A percentile compares a stretch with the other conserved stretches of the same genome.
Evolutionary conservation across 2,329 filamentous ascomycete species (phyloP).

Genomic region (Sarocladiaceae sp.): DNA sequence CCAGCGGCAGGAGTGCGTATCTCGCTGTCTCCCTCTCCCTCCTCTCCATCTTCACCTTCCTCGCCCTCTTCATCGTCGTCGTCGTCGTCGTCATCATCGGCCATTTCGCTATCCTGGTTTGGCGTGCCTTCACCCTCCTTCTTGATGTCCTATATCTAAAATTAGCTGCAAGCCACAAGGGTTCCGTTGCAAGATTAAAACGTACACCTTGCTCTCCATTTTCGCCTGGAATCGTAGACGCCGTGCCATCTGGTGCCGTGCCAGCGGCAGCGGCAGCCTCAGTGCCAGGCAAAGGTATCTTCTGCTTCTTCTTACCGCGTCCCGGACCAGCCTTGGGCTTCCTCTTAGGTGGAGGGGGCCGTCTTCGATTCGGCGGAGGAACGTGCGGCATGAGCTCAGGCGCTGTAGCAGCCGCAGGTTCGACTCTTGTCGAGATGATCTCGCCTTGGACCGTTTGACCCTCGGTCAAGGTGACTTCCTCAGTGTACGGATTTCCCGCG

Average conservation of each 20-base stretch:
- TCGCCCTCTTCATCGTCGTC: slow-evolving; percentile 41
- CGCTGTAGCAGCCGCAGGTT: slow-evolving; percentile 49
- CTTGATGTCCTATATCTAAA: slow-evolving; percentile 6
- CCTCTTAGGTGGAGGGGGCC: slow-evolving; percentile 70
- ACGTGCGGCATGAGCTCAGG: slow-evolving; percentile 26
- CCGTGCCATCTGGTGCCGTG: slow-evolving; percentile 29
- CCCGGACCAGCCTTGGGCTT: slow-evolving; percentile 72
- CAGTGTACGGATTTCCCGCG: slow-evolving; percentile 73
- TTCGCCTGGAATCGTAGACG: slow-evolving; percentile 32
- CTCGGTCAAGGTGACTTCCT: slow-evolving; percentile 75
- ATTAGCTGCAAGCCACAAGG: not conserved
- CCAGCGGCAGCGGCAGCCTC: slow-evolving; percentile 22
- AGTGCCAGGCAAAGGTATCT: slow-evolving; percentile 35
- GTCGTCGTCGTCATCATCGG: slow-evolving; percentile 43
- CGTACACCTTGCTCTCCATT: slow-evolving; percentile 33
- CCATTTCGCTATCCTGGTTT: slow-evolving; percentile 43
- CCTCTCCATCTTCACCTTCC: slow-evolving; percentile 40
- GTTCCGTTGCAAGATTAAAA: not conserved
- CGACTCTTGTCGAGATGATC: slow-evolving; percentile 57
- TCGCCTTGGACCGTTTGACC: slow-evolving; percentile 78
- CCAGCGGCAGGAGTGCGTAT: slow-evolving; percentile 33
- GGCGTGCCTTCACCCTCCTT: slow-evolving; percentile 13
- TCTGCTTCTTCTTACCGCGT: slow-evolving; percentile 74
- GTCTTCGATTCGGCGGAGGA: slow-evolving; percentile 44
- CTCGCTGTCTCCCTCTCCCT: slow-evolving; percentile 40